phyloP scores from a whole-genome alignment of 352 stramenopile genomes.

The Globisporangium orthogonon region DNA sequence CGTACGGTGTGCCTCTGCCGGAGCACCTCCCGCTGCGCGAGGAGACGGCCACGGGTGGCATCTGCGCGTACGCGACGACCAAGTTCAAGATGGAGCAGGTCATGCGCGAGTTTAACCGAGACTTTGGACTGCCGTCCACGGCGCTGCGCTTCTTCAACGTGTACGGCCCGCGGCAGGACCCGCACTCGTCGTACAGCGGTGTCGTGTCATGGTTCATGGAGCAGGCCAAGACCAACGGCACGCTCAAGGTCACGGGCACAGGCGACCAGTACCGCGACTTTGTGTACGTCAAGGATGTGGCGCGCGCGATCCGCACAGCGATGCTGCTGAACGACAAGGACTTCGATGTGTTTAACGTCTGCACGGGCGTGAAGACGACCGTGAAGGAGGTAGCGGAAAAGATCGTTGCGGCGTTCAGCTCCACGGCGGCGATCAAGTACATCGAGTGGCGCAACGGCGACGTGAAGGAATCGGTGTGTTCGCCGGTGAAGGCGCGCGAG shows the following conservation, averaged over 20 bases:
- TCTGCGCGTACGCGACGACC: slow-evolving; percentile 76
- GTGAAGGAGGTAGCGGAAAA: slow-evolving; percentile 55
- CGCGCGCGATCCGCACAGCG: slow-evolving; percentile 68
- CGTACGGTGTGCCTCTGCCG: slow-evolving; percentile 55
- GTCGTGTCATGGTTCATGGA: slow-evolving; percentile 87
- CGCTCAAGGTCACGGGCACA: slow-evolving; percentile 70
- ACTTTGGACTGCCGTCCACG: slow-evolving; percentile 67
- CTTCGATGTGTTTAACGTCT: slow-evolving; percentile 85
- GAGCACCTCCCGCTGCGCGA: slow-evolving; percentile 71
- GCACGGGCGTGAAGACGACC: slow-evolving; percentile 67
- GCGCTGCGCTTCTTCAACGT: slow-evolving; percentile 85
- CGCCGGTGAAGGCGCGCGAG: slow-evolving; percentile 44
- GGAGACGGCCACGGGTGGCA: slow-evolving; percentile 65
- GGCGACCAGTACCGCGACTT: slow-evolving; percentile 83
- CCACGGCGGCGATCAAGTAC: slow-evolving; percentile 57
- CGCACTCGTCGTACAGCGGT: slow-evolving; percentile 77
- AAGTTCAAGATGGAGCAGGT: slow-evolving; percentile 85
- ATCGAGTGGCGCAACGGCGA: slow-evolving; percentile 66
- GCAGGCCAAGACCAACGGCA: slow-evolving; percentile 77
- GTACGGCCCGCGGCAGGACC: slow-evolving; percentile 75
- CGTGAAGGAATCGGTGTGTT: slow-evolving; percentile 80
- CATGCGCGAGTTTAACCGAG: slow-evolving; percentile 63
- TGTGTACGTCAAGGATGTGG: slow-evolving; percentile 83
- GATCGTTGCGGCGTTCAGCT: slow-evolving; percentile 67
- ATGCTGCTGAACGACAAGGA: slow-evolving; percentile 61